Base-by-base conservation (phyloP, 2,329 filamentous ascomycete genomes). In the Aurifilum marmelostoma region DNA sequence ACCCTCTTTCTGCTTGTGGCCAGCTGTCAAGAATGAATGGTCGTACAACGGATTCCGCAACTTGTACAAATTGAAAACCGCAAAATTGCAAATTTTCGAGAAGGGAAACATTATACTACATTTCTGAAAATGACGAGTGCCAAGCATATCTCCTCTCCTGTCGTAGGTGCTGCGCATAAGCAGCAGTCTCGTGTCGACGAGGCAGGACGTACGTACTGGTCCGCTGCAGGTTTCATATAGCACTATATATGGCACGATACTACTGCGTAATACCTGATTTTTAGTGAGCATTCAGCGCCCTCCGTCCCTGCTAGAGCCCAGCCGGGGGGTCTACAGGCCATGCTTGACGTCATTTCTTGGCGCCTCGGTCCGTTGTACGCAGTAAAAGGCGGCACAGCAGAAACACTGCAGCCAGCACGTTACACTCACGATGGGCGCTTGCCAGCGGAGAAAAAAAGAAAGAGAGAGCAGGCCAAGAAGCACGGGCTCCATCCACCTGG, bases 401-500 rank as follows among this genome's bases (percentile, higher is more conserved):
- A 24, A 59, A 37, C 32, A 34, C 21, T n/a, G 52, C 6, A 47
- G 24, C n/a, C 2, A 18, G 16, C 24, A 56, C 52, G 24, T 29
- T 29, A 8, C 52, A 18, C 27, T 56, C 52, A 56, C 52, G 52
- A 56, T 56, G 27, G 52, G 52, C 56, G 56, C 56, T 59, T 39
- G 32, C 56, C 56, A 59, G 21, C 29, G 37, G 24, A 59, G 32
- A n/a, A n/a, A n/a, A n/a, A n/a, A n/a, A n/a, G n/a, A n/a, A n/a
- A n/a, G n/a, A n/a, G n/a, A n/a, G n/a, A n/a, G n/a, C n/a, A n/a
- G 18, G 56, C 56, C 56, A 37, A 59, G 56, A n/a, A 59, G 9
- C 29, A 37, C n/a, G 32, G 32, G 56, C 18, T 59, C 56, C 16
- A 34, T 59, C 32, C 18, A 8, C 32, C 9, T 2, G n/a, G 56